Evolutionary conservation across 1,284 basidiomycete species (phyloP).

Genomic region (Schizophyllum amplum): DNA sequence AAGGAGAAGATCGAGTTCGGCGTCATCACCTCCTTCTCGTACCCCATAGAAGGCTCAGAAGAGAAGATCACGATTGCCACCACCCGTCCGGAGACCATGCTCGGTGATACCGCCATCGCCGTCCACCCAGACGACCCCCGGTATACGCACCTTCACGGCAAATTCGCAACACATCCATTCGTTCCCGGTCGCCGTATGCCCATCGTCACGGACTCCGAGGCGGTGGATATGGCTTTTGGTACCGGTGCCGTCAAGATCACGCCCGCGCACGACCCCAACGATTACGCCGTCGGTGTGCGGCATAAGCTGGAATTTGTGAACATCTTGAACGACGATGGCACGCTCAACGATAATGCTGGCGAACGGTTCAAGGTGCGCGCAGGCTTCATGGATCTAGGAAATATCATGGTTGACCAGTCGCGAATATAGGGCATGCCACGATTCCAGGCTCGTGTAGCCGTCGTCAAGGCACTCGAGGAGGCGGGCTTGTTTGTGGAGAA

Average conservation of each 20-base stretch:
- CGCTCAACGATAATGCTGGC: conserved; percentile 89
- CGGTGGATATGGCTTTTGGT: conserved; percentile 95
- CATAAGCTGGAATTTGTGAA: conserved; percentile 94
- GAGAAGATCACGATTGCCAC: conserved; percentile 94
- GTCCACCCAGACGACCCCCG: conserved; percentile 92
- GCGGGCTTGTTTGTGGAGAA: conserved; percentile 84
- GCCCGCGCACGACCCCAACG: conserved; percentile 97
- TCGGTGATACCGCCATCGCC: conserved; percentile 96
- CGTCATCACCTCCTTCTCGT: conserved; percentile 93
- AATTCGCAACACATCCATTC: conserved; percentile 90
- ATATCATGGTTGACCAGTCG: background rate
- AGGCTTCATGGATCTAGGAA: background rate
- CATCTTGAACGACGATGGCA: conserved; percentile 96
- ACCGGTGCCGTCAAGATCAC: conserved; percentile 99
- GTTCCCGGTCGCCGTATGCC: conserved; percentile 74
- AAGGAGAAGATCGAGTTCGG: conserved; percentile 98
- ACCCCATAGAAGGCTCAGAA: conserved; percentile 84
- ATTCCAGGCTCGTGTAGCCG: conserved; percentile 85
- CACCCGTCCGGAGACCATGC: conserved; percentile 98
- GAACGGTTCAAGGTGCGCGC: conserved; percentile 57
- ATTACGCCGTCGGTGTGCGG: conserved; percentile 90
- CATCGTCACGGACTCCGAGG: conserved; percentile 81
- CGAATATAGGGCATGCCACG: conserved; percentile 82
- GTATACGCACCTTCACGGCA: conserved; percentile 96
- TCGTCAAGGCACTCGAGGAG: conserved; percentile 83